Evolutionary conservation across 192 early-diverging fungal species (phyloP).

Genomic region (Obelidium mucronatum): DNA sequence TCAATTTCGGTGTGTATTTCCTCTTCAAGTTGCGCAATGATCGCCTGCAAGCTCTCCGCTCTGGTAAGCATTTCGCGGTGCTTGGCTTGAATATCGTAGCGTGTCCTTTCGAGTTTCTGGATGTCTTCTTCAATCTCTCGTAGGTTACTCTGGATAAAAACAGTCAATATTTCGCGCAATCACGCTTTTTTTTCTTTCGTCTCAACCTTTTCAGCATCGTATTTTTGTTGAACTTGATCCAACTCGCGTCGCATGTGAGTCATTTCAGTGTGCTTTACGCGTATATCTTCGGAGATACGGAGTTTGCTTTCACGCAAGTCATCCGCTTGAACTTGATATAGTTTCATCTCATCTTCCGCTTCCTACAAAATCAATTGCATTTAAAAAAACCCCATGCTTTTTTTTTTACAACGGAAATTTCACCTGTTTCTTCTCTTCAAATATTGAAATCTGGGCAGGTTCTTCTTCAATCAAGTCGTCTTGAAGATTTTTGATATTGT

Average conservation of each 20-base stretch:
- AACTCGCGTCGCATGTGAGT: constrained; percentile 31
- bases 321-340: not conserved
- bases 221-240: constrained; percentile 24
- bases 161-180: not conserved
- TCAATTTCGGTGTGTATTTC: not conserved
- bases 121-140: constrained; percentile 14
- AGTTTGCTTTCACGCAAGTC: not conserved
- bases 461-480: constrained; percentile 38
- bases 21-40: not conserved
- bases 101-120: not conserved
- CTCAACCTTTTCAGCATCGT: constrained; percentile 14
- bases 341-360: constrained; percentile 30
- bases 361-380: constrained; percentile 24
- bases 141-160: not conserved
- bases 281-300: not conserved
- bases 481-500: constrained; percentile 31
- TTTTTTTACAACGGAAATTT: not conserved
- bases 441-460: constrained; percentile 21
- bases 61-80: not conserved
- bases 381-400: no score
- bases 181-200: no score
- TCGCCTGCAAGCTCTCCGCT: not conserved
- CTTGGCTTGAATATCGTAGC: not conserved
- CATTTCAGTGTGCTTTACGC: constrained; percentile 11
- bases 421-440: constrained; percentile 28